Conservation (phyloP, 345 rosid genomes). For the Eucalyptus decipiens region DNA sequence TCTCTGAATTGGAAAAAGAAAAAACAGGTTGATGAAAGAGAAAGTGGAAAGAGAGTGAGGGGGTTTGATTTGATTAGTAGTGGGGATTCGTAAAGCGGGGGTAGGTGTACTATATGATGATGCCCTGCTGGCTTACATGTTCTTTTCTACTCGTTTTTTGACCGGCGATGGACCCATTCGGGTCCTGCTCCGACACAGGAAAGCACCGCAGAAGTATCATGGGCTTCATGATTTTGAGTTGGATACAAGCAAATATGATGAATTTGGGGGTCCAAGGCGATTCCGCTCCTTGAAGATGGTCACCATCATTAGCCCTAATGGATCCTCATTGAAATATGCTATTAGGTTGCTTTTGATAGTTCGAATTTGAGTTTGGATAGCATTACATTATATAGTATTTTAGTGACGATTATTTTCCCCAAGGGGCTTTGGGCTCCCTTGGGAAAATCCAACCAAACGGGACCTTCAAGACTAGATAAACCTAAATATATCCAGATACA, state of each 20-base stretch:
- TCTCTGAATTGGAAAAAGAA: background rate
- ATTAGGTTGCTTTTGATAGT: no score
- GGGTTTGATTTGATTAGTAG: background rate
- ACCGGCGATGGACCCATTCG: background rate
- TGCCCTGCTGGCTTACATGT: background rate
- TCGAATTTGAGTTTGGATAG: no score
- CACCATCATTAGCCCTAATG: background rate
- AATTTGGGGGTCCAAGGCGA: background rate
- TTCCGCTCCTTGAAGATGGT: background rate
- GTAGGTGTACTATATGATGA: background rate
- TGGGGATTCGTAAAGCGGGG: background rate
- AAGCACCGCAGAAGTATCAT: background rate
- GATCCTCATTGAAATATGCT: background rate
- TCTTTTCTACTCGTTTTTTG: background rate
- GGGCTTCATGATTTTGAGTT: background rate
- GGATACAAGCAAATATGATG: background rate
- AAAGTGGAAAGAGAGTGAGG: background rate
- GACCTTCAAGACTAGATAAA: no score
- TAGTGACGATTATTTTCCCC: no score
- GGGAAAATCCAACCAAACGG: no score
- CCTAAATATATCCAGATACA: fast-evolving
- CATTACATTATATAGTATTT: no score
- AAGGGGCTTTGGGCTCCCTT: no score
- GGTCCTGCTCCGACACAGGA: background rate
- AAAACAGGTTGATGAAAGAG: background rate